Evolutionary conservation across 2,329 filamentous ascomycete species (phyloP), one percentile per base, ranked within the genome.

Genomic region (Fusarium sp.): DNA sequence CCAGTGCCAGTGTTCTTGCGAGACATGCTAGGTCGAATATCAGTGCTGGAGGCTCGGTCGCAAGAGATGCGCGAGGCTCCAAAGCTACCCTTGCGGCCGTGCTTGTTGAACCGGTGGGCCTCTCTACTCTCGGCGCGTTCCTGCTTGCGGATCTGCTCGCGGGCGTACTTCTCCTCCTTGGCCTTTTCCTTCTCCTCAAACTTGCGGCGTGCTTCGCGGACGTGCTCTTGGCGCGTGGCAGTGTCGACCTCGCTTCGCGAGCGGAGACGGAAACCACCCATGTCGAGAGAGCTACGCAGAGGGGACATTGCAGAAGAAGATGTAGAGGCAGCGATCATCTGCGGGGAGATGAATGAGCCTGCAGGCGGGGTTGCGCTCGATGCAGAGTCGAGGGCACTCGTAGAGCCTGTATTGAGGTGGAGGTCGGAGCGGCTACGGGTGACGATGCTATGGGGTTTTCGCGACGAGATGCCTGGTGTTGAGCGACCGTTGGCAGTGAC

Each of bases 161-260:
- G 84, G 14, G 85, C 87, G 53, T 87, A 86, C 73, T 89, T 89
- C 74, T 89, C 87, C 34, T 89, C 85, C 78, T 90, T 90, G 58
- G 80, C 80, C 14, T 82, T 82, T 76, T 90, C 87, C 74, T 86
- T 87, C 74, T 88, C 85, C 74, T 89, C 84, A 67, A 90, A 90
- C 73, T 86, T 88, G 71, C 86, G 86, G 58, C 88, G 87, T 4
- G 87, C 88, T 72, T 86, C 84, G 46, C 86, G 84, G 33, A 90
- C 85, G 42, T 87, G 85, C 65, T 89, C 86, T 55, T 84, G 80
- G 27, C 86, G 85, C 1, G 82, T 81, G 11, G 80, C 82, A 6
- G 85, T 83, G 73, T 89, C 86, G 14, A 89, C 79, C 68, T 90
- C 87, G 40, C 87, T 88, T 65, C 86, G 85, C 53, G 85, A 86